A percentile compares a stretch with the other conserved stretches of the same genome.
Conservation (phyloP, 1,139 yeast species). For the Meyerozyma sp. region DNA sequence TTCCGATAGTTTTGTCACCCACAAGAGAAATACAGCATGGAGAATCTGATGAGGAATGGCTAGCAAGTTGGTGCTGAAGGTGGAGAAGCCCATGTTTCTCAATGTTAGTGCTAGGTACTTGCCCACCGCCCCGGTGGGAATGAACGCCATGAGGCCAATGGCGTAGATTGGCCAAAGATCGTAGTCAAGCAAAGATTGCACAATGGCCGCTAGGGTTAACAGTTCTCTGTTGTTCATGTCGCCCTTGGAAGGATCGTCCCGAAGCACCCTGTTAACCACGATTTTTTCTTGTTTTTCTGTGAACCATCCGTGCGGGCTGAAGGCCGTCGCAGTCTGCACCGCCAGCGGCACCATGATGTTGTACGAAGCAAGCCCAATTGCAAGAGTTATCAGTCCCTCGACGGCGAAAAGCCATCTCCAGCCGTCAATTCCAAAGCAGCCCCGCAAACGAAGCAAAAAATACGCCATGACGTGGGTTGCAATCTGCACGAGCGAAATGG, state of each 20-base stretch:
- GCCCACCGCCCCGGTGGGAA: constrained; percentile 7
- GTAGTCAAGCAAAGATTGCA: constrained; percentile 9
- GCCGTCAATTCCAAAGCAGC: constrained; percentile 9
- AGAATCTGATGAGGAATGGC: constrained; percentile 7
- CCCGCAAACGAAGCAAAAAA: constrained; percentile 8
- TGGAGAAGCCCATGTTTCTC: constrained; percentile 10
- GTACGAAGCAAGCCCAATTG: constrained; percentile 2
- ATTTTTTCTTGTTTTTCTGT: constrained; percentile 14
- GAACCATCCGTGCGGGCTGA: constrained; percentile 15
- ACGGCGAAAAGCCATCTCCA: constrained; percentile 14
- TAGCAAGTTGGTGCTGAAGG: constrained; percentile 10
- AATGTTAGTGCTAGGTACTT: constrained; percentile 10
- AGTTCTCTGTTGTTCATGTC: constrained; percentile 13
- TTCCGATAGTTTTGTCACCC: neutral
- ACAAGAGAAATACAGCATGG: neutral
- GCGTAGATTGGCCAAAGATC: constrained; percentile 13
- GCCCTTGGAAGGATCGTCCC: constrained; percentile 19
- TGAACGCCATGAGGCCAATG: constrained; percentile 8
- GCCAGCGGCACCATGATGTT: constrained; percentile 11
- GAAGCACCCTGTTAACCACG: constrained; percentile 14
- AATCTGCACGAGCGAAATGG: constrained; percentile 10
- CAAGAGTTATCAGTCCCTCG: constrained; percentile 10
- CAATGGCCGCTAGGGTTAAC: constrained; percentile 5
- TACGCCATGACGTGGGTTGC: constrained; percentile 9
- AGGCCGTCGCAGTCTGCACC: constrained; percentile 8